These are phyloP conservation scores for Entamoeba moshkovskii DNA, from an alignment of 208 protist species.

Conservation along the genomic window DNA sequence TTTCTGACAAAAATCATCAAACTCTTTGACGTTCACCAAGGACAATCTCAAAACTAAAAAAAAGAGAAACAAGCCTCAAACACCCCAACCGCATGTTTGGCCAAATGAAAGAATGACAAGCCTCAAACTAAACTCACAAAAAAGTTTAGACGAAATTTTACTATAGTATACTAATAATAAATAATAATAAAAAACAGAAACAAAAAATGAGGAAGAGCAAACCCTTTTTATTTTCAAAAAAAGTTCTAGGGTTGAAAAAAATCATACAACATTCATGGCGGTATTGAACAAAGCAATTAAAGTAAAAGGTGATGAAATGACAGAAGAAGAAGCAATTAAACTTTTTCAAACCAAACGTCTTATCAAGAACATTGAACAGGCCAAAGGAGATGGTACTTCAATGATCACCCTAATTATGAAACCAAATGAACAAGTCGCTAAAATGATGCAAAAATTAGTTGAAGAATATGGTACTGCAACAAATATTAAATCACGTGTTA, in stretches of 20 bases:
- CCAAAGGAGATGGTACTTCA: slow-evolving; percentile 14
- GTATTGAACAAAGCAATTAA: not conserved
- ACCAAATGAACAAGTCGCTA: slow-evolving; percentile 10
- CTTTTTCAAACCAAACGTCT: not conserved
- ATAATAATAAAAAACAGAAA: too few relatives aligned
- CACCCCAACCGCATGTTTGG: too few relatives aligned
- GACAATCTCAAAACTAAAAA: too few relatives aligned
- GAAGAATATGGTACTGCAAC: slow-evolving; percentile 97
- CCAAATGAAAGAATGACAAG: too few relatives aligned
- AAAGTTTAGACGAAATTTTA: too few relatives aligned
- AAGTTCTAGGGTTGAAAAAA: not conserved
- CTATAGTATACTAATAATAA: too few relatives aligned
- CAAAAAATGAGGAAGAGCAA: too few relatives aligned
- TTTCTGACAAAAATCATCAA: too few relatives aligned
- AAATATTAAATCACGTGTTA: slow-evolving; percentile 98
- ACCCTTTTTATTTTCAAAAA: not conserved
- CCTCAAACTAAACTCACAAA: too few relatives aligned
- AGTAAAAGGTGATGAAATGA: not conserved
- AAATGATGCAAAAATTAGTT: slow-evolving; percentile 82
- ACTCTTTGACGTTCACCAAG: too few relatives aligned
- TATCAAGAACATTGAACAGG: not conserved
- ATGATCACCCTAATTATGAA: slow-evolving; percentile 24
- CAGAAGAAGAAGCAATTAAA: not conserved
- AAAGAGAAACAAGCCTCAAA: too few relatives aligned
- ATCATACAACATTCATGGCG: not conserved